Conservation (phyloP, 169 alveolate genomes). For the Eimeria falciformis region DNA sequence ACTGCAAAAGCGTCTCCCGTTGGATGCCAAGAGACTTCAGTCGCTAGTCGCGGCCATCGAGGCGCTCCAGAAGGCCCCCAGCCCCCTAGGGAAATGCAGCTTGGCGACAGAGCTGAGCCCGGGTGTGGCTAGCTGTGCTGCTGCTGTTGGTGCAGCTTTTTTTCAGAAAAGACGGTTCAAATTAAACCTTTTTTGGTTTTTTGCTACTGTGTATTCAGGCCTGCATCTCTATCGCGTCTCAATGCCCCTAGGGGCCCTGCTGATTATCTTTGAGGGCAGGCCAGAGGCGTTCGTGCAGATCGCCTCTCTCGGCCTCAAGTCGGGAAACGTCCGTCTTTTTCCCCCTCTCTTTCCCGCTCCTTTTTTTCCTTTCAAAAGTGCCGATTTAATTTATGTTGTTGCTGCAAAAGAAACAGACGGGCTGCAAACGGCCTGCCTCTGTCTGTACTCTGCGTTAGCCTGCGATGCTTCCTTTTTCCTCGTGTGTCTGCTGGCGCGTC, state of each 20-base stretch:
- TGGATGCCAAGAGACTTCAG: slow-evolving; percentile 9
- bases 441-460: too few species aligned
- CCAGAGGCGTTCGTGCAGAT: slow-evolving; percentile 86
- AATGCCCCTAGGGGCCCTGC: slow-evolving; percentile 83
- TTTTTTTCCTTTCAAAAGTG: background rate
- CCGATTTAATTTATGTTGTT: background rate
- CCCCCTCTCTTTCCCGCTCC: slow-evolving; percentile 79
- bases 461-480: background rate
- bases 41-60: background rate
- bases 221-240: slow-evolving; percentile 81
- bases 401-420: too few species aligned
- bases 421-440: too few species aligned
- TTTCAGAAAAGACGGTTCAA: background rate
- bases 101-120: slow-evolving; percentile 36
- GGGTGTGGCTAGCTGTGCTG: background rate
- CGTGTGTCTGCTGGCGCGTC: background rate
- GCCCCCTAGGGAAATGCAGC: slow-evolving; percentile 44
- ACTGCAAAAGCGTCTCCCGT: background rate
- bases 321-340: slow-evolving; percentile 79
- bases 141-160: slow-evolving; percentile 1
- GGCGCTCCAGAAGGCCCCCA: background rate
- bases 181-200: background rate
- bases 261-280: slow-evolving; percentile 84
- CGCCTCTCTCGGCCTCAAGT: slow-evolving; percentile 81
- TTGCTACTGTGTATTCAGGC: background rate